A percentile compares a stretch with the other conserved stretches of the same genome.
Evolutionary conservation across 495 filamentous ascomycete species (phyloP).

Genomic region (Tirmania nivea): DNA sequence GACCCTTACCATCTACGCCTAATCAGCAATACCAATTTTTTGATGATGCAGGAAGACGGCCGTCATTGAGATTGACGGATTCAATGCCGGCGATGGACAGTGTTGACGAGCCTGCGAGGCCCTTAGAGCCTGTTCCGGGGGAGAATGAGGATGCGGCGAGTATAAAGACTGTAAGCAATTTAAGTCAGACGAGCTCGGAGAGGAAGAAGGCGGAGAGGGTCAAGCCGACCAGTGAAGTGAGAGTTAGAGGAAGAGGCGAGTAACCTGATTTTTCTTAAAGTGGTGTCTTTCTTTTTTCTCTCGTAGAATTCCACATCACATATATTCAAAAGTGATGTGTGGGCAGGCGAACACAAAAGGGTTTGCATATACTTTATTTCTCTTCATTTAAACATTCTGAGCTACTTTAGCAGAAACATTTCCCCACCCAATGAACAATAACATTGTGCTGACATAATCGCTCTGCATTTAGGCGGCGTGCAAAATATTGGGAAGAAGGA

Average conservation of each 20-base stretch:
- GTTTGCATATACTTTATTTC: background rate
- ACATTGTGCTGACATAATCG: constrained; percentile 2
- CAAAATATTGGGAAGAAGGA: constrained; percentile 30
- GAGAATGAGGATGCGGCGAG: constrained; percentile 22
- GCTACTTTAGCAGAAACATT: background rate
- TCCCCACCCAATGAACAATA: constrained; percentile 11
- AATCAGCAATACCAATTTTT: too few species aligned
- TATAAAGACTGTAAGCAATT: constrained; percentile 23
- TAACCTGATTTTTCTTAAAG: constrained; percentile 6
- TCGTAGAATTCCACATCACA: background rate
- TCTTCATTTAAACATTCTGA: too few species aligned
- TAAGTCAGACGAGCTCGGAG: constrained; percentile 23
- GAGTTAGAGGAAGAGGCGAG: constrained; percentile 26
- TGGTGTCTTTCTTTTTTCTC: background rate
- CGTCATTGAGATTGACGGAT: too few species aligned
- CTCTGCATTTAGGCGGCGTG: constrained; percentile 25
- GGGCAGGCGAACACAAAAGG: background rate
- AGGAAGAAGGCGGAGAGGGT: constrained; percentile 14
- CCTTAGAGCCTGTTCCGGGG: background rate
- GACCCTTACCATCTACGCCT: too few species aligned
- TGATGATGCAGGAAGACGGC: too few species aligned
- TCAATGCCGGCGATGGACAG: too few species aligned
- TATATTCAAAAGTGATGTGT: background rate
- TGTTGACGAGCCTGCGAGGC: too few species aligned
- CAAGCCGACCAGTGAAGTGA: constrained; percentile 21